Percentiles rank a stretch among this genome's conserved stretches.
These are phyloP conservation scores for Tephrocybe sp. DNA, from an alignment of 768 basidiomycete species.

Conservation along the genomic window DNA sequence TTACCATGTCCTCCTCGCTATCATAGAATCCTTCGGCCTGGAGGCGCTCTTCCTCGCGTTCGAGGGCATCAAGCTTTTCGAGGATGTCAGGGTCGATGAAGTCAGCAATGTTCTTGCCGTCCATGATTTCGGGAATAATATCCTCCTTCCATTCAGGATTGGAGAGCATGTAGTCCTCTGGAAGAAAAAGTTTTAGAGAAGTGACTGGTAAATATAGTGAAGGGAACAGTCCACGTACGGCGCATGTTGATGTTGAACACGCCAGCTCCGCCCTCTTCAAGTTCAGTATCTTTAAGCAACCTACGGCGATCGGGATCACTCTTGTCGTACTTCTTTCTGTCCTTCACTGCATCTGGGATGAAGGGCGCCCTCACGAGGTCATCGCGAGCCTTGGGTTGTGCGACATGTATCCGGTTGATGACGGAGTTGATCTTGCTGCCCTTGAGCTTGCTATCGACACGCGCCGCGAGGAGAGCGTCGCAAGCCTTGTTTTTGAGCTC, in stretches of 20 bases:
- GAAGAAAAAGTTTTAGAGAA: constrained; percentile 1
- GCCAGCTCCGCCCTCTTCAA: constrained; percentile 85
- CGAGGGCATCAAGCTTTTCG: constrained; percentile 95
- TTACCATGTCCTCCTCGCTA: constrained; percentile 80
- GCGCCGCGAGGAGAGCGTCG: constrained; percentile 90
- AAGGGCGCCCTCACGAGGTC: constrained; percentile 84
- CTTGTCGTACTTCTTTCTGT: constrained; percentile 82
- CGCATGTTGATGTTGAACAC: constrained; percentile 90
- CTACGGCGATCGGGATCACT: constrained; percentile 73
- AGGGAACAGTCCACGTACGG: constrained; percentile 49
- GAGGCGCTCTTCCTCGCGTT: constrained; percentile 94
- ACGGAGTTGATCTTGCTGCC: constrained; percentile 91
- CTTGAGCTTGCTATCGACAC: constrained; percentile 92
- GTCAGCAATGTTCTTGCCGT: constrained; percentile 98
- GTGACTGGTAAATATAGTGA: neutral
- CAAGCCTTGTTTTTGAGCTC: constrained; percentile 94
- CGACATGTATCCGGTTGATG: constrained; percentile 94
- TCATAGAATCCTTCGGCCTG: constrained; percentile 95
- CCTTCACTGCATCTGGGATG: constrained; percentile 83
- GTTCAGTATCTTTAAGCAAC: constrained; percentile 80
- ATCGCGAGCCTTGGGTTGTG: constrained; percentile 86
- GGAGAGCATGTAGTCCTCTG: constrained; percentile 88
- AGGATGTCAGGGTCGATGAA: constrained; percentile 98
- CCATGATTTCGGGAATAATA: constrained; percentile 96
- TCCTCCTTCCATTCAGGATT: constrained; percentile 96